A percentile compares a stretch with the other conserved stretches of the same genome.
Conservation (phyloP, 345 rosid genomes). For the Hevea brasiliensis region DNA sequence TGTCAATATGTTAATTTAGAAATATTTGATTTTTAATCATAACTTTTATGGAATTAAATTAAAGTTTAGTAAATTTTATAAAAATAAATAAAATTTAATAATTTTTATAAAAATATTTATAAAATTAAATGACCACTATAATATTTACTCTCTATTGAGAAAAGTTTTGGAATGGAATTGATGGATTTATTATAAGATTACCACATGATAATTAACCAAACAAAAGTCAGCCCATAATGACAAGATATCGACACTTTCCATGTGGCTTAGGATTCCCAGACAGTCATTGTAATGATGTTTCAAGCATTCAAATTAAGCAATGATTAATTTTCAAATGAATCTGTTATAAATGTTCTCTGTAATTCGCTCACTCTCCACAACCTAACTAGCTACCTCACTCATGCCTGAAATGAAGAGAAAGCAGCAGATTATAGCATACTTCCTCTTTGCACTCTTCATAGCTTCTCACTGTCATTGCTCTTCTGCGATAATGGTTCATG, state of each 20-base stretch:
- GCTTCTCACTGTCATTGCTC: constrained; percentile 21
- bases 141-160: too few relatives aligned
- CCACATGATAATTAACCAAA: neutral
- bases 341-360: constrained; percentile 16
- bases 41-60: too few relatives aligned
- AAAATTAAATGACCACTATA: too few relatives aligned
- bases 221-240: constrained; percentile 25
- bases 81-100: too few relatives aligned
- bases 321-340: constrained; percentile 14
- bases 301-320: constrained; percentile 26
- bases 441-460: constrained; percentile 13
- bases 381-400: neutral
- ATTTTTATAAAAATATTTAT: too few relatives aligned
- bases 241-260: constrained; percentile 9
- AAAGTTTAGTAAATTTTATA: too few relatives aligned
- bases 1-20: too few relatives aligned
- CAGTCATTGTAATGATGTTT: constrained; percentile 14
- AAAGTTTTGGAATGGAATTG: too few relatives aligned
- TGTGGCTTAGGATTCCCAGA: constrained; percentile 37
- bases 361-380: neutral
- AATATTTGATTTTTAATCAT: too few relatives aligned
- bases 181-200: neutral
- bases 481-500: neutral
- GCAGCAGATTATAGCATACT: neutral
- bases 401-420: constrained; percentile 22